These are phyloP conservation scores for Neonectria hederae DNA, from an alignment of 2,329 filamentous ascomycete species.

Conservation along the genomic window DNA sequence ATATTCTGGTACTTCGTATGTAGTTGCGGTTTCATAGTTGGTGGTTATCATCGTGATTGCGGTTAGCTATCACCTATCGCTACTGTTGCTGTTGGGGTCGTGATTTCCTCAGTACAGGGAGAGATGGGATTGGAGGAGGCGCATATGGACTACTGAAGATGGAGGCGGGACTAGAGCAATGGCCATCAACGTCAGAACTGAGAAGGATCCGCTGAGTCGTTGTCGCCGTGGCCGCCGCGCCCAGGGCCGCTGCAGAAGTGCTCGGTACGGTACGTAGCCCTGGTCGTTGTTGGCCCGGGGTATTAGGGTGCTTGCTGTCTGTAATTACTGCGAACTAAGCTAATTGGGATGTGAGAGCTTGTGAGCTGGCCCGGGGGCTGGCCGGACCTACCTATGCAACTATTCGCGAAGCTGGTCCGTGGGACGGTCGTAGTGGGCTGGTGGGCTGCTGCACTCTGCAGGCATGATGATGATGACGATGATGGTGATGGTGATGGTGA, in stretches of 20 bases:
- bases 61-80: neutral
- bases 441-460: too few species aligned
- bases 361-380: too few species aligned
- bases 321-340: neutral
- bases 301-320: neutral
- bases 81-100: neutral
- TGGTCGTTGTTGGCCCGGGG: conserved; percentile 1
- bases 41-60: neutral
- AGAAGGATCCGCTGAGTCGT: neutral
- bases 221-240: conserved; percentile 17
- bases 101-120: neutral
- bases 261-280: neutral
- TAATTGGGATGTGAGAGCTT: neutral
- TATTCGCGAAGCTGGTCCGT: neutral
- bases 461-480: too few species aligned
- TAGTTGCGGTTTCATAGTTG: neutral
- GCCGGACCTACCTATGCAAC: conserved; percentile 11
- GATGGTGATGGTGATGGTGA: neutral
- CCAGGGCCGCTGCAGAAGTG: conserved; percentile 1
- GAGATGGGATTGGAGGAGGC: neutral
- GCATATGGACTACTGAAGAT: neutral
- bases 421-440: too few species aligned
- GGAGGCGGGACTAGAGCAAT: neutral
- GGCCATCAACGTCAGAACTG: conserved; percentile 12
- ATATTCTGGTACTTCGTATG: neutral